Base-by-base conservation (phyloP, 345 rosid genomes). In the Dimocarpus longan region DNA sequence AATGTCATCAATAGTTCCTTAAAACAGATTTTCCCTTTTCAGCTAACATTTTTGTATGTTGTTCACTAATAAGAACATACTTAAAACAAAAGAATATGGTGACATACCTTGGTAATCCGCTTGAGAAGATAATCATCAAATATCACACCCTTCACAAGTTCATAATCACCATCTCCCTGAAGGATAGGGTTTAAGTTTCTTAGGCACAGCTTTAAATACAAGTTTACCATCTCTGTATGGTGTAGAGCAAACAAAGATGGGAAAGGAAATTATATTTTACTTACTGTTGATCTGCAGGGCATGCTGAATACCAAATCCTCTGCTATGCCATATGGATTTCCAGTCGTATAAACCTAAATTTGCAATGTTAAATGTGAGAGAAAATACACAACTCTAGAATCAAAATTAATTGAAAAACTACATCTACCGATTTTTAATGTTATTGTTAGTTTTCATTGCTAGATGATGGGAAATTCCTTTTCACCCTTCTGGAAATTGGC, bases 101-200 rank as follows among this genome's bases (percentile, higher is more conserved):
- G 13, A 13, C 57, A 18, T 88, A 93, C 99, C 98, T 94, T 94
- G 44, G 90, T 81, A n/a, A 94, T 86, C 82, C 95, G 85, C 52
- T 89, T 86, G 65, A 84, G 94, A 67, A 94, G 95, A 82, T 93
- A 96, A 81, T 94, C 93, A 39, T 96, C 98, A 75, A 93, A 85
- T 78, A 78, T 91, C 66, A 96, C 84, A 66, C 91, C 98, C 83
- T 94, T 93, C 78, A 91, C 97, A 76, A 94, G 92, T 71, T 94
- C 98, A 81, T 96, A 94, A 85, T 96, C 93, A 68, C 99, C 98
- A 75, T 96, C 97, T 79, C 99, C 99, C 99, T 96, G 82, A 40
- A 66, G 76, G 40, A 77, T 8, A n/a, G 37, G 1, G 22, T 40
- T 70, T 21, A 74, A 32, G 65, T 67, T 82, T 65, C 37, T 79